These are phyloP conservation scores for Scleroderma bovista DNA, from an alignment of 768 basidiomycete species.

Conservation along the genomic window DNA sequence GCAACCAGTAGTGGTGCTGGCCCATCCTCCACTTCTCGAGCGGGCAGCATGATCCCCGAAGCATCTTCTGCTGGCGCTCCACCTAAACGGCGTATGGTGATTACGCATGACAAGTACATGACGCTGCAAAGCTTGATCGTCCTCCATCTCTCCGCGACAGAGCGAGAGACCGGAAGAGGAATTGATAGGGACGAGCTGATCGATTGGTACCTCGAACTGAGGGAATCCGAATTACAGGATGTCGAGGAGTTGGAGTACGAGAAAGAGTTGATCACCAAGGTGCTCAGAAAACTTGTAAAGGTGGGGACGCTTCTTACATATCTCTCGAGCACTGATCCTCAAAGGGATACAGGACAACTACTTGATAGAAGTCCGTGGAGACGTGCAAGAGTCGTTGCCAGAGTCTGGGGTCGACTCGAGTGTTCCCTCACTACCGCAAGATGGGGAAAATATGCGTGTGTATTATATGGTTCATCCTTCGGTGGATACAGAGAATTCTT, in stretches of 20 bases:
- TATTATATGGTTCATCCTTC: constrained; percentile 90
- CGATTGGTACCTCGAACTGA: constrained; percentile 93
- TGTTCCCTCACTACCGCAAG: constrained; percentile 39
- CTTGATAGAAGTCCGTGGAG: constrained; percentile 77
- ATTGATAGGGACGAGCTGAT: constrained; percentile 88
- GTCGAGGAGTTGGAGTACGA: constrained; percentile 88
- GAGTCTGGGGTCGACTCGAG: constrained; percentile 58
- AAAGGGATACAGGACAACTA: constrained; percentile 61
- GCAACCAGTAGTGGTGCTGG: constrained; percentile 30
- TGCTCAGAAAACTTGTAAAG: constrained; percentile 87
- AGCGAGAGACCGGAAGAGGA: constrained; percentile 69
- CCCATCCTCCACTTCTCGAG: constrained; percentile 29
- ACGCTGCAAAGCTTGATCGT: constrained; percentile 86
- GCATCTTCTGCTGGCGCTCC: constrained; percentile 33
- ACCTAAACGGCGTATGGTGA: constrained; percentile 69
- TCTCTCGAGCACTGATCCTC: constrained; percentile 1
- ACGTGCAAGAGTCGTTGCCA: constrained; percentile 73
- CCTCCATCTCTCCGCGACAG: constrained; percentile 70
- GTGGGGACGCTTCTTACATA: constrained; percentile 44
- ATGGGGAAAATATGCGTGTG: constrained; percentile 58
- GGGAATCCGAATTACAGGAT: constrained; percentile 76
- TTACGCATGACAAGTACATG: constrained; percentile 95
- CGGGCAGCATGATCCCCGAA: constrained; percentile 23
- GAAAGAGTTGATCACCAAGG: constrained; percentile 84
- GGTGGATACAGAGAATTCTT: constrained; percentile 63